Conservation (phyloP, 495 filamentous ascomycete species). For the Aspergillus nanangensis region DNA sequence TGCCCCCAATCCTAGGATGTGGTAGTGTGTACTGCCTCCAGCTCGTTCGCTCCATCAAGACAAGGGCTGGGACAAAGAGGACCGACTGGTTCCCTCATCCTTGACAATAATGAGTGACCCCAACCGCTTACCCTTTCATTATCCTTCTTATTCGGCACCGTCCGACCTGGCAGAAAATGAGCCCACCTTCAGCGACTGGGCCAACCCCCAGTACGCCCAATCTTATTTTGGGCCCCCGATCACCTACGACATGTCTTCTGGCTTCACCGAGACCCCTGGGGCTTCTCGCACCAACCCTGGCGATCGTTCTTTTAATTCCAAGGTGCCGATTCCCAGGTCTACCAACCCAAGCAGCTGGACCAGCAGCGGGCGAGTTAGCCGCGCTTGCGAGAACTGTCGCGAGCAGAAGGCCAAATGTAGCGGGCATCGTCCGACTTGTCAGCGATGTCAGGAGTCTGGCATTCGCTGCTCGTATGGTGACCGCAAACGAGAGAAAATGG, state of each 20-base stretch:
- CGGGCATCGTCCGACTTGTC: slow-evolving; percentile 52
- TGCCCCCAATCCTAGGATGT: no score
- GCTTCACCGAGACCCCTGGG: slow-evolving; percentile 11
- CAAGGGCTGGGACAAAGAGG: slow-evolving; percentile 10
- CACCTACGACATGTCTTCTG: slow-evolving; percentile 15
- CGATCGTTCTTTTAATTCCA: slow-evolving; percentile 23
- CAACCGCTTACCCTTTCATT: slow-evolving; percentile 15
- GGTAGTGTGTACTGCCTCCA: no score
- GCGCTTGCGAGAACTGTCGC: slow-evolving; percentile 70
- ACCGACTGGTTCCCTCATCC: slow-evolving; percentile 4
- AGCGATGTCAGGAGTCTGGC: slow-evolving; percentile 51
- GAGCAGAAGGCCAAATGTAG: slow-evolving; percentile 65
- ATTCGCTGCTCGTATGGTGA: slow-evolving; percentile 51
- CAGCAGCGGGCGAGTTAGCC: slow-evolving; percentile 38
- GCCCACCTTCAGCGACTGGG: slow-evolving; percentile 13
- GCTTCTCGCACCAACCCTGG: slow-evolving; percentile 9
- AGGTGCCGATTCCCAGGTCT: slow-evolving; percentile 38
- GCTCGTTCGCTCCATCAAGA: slow-evolving; percentile 7
- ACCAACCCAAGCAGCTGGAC: slow-evolving; percentile 21
- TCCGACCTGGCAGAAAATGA: slow-evolving; percentile 17
- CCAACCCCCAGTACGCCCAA: slow-evolving; percentile 15
- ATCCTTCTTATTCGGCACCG: slow-evolving; percentile 12
- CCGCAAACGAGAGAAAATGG: slow-evolving; percentile 54
- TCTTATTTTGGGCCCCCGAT: slow-evolving; percentile 4
- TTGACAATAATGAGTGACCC: slow-evolving; percentile 25